Evolutionary conservation across 345 rosid genomes (phyloP).

Genomic region (Eucalyptus albens): DNA sequence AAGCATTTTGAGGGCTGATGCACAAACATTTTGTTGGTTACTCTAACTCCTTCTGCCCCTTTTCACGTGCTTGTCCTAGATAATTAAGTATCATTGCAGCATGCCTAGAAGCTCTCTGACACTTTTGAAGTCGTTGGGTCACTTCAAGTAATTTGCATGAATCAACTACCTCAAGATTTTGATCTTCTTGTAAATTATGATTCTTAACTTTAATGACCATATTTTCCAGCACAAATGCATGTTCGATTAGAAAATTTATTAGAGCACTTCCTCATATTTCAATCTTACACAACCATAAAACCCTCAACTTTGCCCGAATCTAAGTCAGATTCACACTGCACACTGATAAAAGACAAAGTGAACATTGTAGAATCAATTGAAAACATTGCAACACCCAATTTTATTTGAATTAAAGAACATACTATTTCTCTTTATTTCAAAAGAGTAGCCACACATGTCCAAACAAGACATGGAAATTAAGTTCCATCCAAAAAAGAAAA

Average conservation of each 20-base stretch:
- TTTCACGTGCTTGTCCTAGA: background rate
- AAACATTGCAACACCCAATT: too few relatives aligned
- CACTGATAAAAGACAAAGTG: background rate
- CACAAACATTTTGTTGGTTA: background rate
- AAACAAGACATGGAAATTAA: too few relatives aligned
- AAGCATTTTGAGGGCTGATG: background rate
- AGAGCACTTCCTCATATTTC: background rate
- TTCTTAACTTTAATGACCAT: background rate
- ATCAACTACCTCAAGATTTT: background rate
- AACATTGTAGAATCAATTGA: too few relatives aligned
- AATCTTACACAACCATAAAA: background rate
- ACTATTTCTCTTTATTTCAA: too few relatives aligned
- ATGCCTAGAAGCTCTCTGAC: background rate
- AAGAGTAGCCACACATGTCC: too few relatives aligned
- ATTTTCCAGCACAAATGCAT: background rate
- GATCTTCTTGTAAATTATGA: background rate
- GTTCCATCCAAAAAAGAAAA: too few relatives aligned
- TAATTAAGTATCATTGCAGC: background rate
- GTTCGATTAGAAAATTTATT: background rate
- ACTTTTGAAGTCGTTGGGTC: background rate
- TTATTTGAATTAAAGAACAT: too few relatives aligned
- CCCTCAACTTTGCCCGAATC: background rate
- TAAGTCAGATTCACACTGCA: background rate
- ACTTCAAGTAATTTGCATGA: background rate
- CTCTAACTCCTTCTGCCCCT: background rate